Conservation (phyloP, 2,329 filamentous ascomycete genomes). For the Microsporum ferrugineum region DNA sequence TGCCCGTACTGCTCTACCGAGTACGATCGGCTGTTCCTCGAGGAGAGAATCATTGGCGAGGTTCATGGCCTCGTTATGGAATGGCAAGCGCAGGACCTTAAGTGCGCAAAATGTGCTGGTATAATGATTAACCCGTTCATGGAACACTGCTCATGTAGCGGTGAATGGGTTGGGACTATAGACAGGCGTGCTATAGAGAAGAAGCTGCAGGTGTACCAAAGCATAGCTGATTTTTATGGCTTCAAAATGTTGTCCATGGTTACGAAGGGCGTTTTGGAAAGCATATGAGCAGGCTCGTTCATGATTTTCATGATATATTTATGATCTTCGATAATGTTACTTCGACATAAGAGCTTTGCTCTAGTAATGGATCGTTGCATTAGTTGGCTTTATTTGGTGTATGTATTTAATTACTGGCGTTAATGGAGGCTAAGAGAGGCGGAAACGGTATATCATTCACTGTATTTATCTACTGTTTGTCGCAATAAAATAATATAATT, state of each 20-base stretch:
- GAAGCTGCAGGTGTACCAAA: constrained; percentile 57
- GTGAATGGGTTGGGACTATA: constrained; percentile 66
- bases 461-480: background rate
- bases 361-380: background rate
- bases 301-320: background rate
- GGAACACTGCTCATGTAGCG: constrained; percentile 91
- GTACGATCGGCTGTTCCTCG: constrained; percentile 67
- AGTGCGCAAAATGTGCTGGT: constrained; percentile 58
- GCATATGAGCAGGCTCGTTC: constrained; percentile 1
- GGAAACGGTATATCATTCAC: background rate
- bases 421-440: background rate
- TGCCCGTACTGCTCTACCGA: constrained; percentile 66
- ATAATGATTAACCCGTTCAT: constrained; percentile 83
- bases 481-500: background rate
- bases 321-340: background rate
- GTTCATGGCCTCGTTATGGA: constrained; percentile 64
- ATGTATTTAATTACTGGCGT: background rate
- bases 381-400: background rate
- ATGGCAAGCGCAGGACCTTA: constrained; percentile 84
- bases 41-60: constrained; percentile 67
- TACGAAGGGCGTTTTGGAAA: constrained; percentile 49
- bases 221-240: constrained; percentile 67
- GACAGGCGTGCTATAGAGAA: constrained; percentile 54
- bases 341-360: background rate
- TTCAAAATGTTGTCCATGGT: constrained; percentile 71